Evolutionary conservation across 345 rosid genomes (phyloP).

Genomic region (Raphanus sativus): DNA sequence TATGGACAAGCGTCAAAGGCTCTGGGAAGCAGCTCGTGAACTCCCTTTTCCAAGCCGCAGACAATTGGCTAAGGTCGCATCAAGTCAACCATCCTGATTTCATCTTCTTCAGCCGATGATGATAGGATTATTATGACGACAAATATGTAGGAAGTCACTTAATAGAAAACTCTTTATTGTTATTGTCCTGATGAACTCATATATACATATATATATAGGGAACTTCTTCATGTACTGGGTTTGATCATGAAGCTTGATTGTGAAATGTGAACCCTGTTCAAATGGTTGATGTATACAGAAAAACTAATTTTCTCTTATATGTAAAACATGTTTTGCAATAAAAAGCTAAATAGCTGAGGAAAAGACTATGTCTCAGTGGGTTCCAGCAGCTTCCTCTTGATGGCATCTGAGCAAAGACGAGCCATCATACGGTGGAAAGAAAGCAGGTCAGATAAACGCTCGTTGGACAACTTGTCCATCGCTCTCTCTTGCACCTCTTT

Average conservation of each 20-base stretch:
- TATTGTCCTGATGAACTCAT: conserved; percentile 12
- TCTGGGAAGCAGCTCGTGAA: conserved; percentile 47
- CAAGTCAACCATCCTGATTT: conserved; percentile 83
- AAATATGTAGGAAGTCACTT: conserved; percentile 25
- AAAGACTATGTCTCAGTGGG: background rate
- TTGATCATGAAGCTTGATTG: background rate
- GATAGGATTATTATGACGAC: conserved; percentile 4
- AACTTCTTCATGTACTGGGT: conserved; percentile 9
- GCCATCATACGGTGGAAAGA: conserved; percentile 58
- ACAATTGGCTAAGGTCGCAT: conserved; percentile 56
- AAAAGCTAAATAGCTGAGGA: conserved; percentile 22
- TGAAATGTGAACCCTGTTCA: background rate
- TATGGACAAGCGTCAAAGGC: conserved; percentile 68
- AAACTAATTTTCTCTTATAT: background rate
- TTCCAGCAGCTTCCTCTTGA: conserved; percentile 45
- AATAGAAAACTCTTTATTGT: background rate
- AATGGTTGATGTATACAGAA: conserved; percentile 3
- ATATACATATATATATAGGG: conserved; percentile 7
- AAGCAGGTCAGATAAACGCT: conserved; percentile 47
- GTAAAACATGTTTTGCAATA: conserved; percentile 22
- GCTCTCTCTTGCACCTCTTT: conserved; percentile 51
- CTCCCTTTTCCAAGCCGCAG: conserved; percentile 61
- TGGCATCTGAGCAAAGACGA: conserved; percentile 50
- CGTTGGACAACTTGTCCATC: conserved; percentile 49
- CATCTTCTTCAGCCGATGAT: conserved; percentile 58